Evolutionary conservation across 495 filamentous ascomycete species (phyloP).

Genomic region (Evansstolkia leycettana): DNA sequence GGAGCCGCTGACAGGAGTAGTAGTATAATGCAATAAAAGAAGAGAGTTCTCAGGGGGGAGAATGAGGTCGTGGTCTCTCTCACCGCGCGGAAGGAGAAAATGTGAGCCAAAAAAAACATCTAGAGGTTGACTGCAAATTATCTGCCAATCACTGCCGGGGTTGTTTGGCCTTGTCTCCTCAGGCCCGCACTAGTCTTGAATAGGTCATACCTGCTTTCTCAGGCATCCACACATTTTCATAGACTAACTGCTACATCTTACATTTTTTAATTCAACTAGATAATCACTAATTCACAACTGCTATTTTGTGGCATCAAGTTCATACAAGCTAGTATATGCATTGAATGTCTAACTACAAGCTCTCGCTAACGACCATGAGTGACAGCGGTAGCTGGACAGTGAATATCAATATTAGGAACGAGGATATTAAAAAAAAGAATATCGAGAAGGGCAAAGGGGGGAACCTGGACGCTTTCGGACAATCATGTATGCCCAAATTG

Average conservation of each 20-base stretch:
- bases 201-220: neutral
- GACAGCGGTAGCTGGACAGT: constrained; percentile 20
- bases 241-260: too few relatives aligned
- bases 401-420: constrained; percentile 20
- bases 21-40: constrained; percentile 1
- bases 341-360: neutral
- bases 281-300: too few relatives aligned
- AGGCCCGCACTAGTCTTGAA: neutral
- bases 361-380: constrained; percentile 5
- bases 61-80: neutral
- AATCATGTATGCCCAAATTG: neutral
- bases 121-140: neutral
- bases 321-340: neutral
- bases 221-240: neutral
- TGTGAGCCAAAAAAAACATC: constrained; percentile 5
- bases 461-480: neutral
- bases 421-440: constrained; percentile 11
- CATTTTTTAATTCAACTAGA: too few relatives aligned
- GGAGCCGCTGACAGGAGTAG: constrained; percentile 6
- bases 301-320: too few relatives aligned
- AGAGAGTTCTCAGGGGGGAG: too few relatives aligned
- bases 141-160: neutral
- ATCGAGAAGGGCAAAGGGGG: too few relatives aligned
- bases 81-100: neutral
- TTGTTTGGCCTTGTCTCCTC: neutral